A percentile compares a stretch with the other conserved stretches of the same genome.
phyloP scores from a whole-genome alignment of 2,329 filamentous ascomycete species.

The Colletotrichum spaethianum region DNA sequence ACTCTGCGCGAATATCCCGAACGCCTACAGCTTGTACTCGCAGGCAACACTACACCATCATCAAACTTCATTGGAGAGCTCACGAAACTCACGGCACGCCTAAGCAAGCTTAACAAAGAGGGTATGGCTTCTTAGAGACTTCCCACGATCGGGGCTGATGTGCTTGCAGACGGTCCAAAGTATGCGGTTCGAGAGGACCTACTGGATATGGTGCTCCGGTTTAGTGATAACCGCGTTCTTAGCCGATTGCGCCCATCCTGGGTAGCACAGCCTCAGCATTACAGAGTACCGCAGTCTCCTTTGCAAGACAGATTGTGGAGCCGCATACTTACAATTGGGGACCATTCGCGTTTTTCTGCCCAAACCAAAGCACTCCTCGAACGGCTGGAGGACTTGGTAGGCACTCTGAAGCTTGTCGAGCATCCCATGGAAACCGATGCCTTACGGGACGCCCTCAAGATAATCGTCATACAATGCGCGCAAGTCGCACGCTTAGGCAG shows the following conservation, averaged over 20 bases:
- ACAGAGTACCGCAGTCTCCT: background rate
- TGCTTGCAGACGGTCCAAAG: background rate
- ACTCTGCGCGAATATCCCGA: background rate
- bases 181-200: background rate
- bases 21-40: background rate
- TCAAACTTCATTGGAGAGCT: background rate
- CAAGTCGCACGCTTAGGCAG: conserved; percentile 1
- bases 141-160: background rate
- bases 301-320: conserved; percentile 4
- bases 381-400: background rate
- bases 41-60: background rate
- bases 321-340: background rate
- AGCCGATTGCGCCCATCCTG: background rate
- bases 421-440: background rate
- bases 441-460: conserved; percentile 2
- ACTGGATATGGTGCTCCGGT: conserved; percentile 9
- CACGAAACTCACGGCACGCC: background rate
- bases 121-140: background rate
- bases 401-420: conserved; percentile 1
- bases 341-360: background rate
- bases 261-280: background rate
- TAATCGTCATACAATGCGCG: conserved; percentile 7
- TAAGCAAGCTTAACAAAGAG: conserved; percentile 5
- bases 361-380: background rate
- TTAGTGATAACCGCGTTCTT: background rate